Conservation (phyloP, 345 rosid genomes). For the Hevea brasiliensis region DNA sequence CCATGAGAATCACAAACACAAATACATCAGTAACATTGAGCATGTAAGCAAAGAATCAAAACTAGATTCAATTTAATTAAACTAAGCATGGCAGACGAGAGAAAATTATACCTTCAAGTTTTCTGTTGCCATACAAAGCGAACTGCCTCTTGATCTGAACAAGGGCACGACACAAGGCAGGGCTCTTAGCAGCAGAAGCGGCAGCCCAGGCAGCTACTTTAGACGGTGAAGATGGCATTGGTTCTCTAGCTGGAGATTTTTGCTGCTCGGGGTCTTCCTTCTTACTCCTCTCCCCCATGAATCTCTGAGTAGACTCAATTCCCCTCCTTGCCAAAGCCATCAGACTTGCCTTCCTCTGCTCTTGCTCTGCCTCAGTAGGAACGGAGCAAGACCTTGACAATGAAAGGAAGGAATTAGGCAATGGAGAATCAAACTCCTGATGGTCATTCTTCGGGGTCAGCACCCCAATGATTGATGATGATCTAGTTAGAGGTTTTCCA, state of each 20-base stretch:
- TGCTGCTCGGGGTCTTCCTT: neutral
- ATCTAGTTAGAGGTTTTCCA: neutral
- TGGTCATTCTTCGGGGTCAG: neutral
- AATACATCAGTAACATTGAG: no score
- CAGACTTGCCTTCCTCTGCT: slow-evolving; percentile 6
- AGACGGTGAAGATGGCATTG: slow-evolving; percentile 19
- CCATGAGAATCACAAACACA: neutral
- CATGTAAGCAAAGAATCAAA: neutral
- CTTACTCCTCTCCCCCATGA: slow-evolving; percentile 6
- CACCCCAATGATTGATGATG: slow-evolving; percentile 18
- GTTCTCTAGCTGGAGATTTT: neutral
- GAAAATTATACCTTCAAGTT: slow-evolving; percentile 13
- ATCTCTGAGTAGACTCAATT: slow-evolving; percentile 12
- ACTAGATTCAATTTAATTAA: neutral
- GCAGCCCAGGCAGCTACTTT: slow-evolving; percentile 28
- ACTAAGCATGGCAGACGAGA: neutral
- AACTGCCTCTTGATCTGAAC: slow-evolving; percentile 4
- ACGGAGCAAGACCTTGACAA: slow-evolving; percentile 27
- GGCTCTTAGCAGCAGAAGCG: slow-evolving; percentile 14
- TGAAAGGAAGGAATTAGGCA: slow-evolving; percentile 9
- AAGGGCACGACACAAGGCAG: slow-evolving; percentile 16
- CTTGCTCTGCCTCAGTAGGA: slow-evolving; percentile 16
- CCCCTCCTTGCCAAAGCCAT: slow-evolving; percentile 11
- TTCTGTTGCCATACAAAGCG: neutral
- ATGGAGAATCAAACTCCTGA: neutral